Percentiles rank a stretch among this genome's conserved stretches.
Evolutionary conservation across 225 moss, liverwort and hornwort genomes (phyloP).

Genomic region (Marchantia polymorpha): DNA sequence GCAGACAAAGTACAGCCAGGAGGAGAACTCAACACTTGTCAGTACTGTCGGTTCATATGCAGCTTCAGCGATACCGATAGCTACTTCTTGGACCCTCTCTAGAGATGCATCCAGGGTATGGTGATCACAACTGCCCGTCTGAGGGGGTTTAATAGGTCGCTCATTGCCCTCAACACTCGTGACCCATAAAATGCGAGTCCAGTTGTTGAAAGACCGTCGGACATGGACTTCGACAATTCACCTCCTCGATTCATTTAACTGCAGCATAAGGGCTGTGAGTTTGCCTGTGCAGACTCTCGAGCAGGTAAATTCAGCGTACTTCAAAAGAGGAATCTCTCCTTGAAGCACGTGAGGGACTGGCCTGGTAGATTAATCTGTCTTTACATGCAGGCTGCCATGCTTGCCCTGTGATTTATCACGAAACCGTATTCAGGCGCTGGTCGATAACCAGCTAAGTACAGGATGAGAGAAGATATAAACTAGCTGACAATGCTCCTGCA

Average conservation of each 20-base stretch:
- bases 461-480: no score
- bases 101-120: not conserved
- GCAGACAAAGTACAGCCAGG: not conserved
- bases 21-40: not conserved
- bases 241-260: not conserved
- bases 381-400: not conserved
- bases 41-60: not conserved
- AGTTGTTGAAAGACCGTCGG: not conserved
- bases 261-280: not conserved
- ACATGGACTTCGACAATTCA: not conserved
- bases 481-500: not conserved
- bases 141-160: not conserved
- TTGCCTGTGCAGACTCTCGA: not conserved
- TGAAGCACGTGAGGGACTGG: not conserved
- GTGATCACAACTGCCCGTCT: not conserved
- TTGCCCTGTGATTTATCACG: not conserved
- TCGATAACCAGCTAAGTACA: not conserved
- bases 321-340: not conserved
- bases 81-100: not conserved
- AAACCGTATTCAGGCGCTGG: not conserved
- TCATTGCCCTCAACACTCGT: not conserved
- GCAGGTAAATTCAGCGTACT: not conserved
- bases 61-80: not conserved
- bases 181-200: not conserved
- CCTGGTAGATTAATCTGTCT: not conserved